These are phyloP conservation scores for Rubia balearica DNA, from an alignment of 305 asterid genomes.

Conservation along the genomic window DNA sequence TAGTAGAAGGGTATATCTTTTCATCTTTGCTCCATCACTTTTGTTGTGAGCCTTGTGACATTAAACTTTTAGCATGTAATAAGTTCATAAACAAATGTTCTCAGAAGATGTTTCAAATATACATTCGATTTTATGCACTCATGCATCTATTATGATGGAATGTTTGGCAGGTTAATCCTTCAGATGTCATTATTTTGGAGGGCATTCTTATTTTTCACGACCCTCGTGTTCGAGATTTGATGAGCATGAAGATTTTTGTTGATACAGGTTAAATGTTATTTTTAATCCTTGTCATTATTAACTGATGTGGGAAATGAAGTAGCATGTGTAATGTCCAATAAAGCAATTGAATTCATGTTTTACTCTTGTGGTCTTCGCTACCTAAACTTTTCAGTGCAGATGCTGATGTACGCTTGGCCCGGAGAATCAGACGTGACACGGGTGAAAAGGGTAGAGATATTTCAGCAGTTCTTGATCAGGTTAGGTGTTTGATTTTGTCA, in stretches of 20 bases:
- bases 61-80: background rate
- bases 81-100: conserved; percentile 1
- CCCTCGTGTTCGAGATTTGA: conserved; percentile 69
- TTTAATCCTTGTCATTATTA: conserved; percentile 10
- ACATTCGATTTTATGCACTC: background rate
- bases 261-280: conserved; percentile 70
- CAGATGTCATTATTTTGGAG: conserved; percentile 91
- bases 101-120: conserved; percentile 4
- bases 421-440: conserved; percentile 98
- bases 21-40: conserved; percentile 4
- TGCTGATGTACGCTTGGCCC: conserved; percentile 95
- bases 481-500: conserved; percentile 24
- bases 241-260: conserved; percentile 97
- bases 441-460: conserved; percentile 91
- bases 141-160: conserved; percentile 1
- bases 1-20: conserved; percentile 64
- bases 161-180: conserved; percentile 82
- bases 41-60: background rate
- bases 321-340: background rate
- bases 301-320: conserved; percentile 1
- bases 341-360: conserved; percentile 12
- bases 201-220: conserved; percentile 97
- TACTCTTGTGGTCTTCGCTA: conserved; percentile 30
- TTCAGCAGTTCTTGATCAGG: conserved; percentile 89
- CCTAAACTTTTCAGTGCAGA: conserved; percentile 56